phyloP scores from a whole-genome alignment of 768 basidiomycete species.

The Rhodotorula taiwanensis region DNA sequence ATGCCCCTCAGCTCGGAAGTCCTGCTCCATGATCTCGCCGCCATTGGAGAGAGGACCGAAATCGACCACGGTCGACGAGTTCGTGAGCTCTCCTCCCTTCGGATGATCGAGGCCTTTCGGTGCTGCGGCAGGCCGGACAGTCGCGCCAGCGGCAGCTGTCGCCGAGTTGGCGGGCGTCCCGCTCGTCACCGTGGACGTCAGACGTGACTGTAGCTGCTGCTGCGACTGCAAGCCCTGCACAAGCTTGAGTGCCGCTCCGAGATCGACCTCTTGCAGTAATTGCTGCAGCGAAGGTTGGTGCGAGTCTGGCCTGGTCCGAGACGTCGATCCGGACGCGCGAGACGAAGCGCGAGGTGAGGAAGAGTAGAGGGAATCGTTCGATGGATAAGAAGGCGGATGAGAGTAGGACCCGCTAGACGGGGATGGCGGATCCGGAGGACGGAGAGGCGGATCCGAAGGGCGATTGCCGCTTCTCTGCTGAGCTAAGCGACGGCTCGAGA shows the following conservation, averaged over 20 bases:
- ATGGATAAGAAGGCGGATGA: not conserved
- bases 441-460: not conserved
- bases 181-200: not conserved
- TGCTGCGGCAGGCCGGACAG: not conserved
- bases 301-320: not conserved
- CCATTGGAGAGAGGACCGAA: not conserved
- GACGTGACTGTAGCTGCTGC: not conserved
- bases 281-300: conserved; percentile 11
- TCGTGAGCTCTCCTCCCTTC: not conserved
- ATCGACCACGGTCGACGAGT: not conserved
- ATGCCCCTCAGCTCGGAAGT: no score
- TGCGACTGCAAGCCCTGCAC: conserved; percentile 14
- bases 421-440: not conserved
- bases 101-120: no score
- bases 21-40: no score
- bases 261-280: conserved; percentile 20
- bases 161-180: not conserved
- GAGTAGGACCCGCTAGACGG: not conserved
- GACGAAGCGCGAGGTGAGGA: not conserved
- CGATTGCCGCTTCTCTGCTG: not conserved
- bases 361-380: not conserved
- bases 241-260: conserved; percentile 21
- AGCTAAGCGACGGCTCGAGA: not conserved
- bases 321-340: not conserved
- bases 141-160: not conserved